Evolutionary conservation across 768 basidiomycete genomes (phyloP), one percentile per base, ranked within the genome.

Genomic region (Boletus tylopilopsis): DNA sequence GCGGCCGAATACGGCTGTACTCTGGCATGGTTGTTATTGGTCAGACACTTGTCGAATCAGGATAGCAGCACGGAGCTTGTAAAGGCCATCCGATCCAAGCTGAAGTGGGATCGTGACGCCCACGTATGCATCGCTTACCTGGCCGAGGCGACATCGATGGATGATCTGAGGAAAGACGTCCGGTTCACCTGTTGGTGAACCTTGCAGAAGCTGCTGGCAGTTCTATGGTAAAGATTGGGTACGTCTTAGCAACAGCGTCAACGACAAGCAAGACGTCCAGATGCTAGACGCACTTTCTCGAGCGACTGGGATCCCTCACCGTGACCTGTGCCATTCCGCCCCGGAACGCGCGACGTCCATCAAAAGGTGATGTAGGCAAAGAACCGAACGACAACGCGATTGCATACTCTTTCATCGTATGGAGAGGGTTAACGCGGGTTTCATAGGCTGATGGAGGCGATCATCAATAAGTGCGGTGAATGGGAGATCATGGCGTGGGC

Each of bases 171-270:
- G 23, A 12, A 60, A 19, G 64, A 66, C 11, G 56, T 66, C 10
- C 68, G 64, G 64, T 66, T 66, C 43, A 68, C 66, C 5, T 64
- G 64, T 34, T 66, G 64, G 10, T 66, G 64, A 66, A 66, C 66
- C 9, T 47, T 66, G 34, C 64, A 66, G 30, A 66, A 66, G 38
- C 35, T 66, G 23, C 46, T 66, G 16, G 64, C 64, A 66, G 45
- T 68, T 66, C 44, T 66, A 68, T 22, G 64, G 64, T 2, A 51
- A 55, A 47, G 49, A n/a, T 15, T 66, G 64, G 64, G 34, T 30
- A 6, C 49, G 61, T 16, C 54, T 68, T n/a, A 68, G 39, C n/a
- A 49, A 42, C 27, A 55, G 61, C 42, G 4, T 41, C 59, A 58
- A 68, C 30, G 64, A 66, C n/a, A 66, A 66, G 34, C 47, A 64